phyloP scores from a whole-genome alignment of 2,329 filamentous ascomycete genomes.

The Monascus ruber region DNA sequence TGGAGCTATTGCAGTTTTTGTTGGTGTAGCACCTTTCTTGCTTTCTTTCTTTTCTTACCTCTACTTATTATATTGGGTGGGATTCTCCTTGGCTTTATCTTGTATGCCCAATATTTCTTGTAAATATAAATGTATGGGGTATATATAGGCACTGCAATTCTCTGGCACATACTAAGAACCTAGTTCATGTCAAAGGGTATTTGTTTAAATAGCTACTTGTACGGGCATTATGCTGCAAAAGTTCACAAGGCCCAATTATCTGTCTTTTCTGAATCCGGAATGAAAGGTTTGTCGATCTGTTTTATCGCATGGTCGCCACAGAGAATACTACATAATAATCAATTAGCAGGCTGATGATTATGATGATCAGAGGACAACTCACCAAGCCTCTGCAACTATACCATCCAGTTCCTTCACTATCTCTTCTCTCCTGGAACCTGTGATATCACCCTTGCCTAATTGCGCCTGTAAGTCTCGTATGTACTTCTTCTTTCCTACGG shows the following conservation, averaged over 20 bases:
- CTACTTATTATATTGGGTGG: too few relatives aligned
- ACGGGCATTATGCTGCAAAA: neutral
- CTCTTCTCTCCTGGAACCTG: slow-evolving; percentile 62
- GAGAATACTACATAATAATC: slow-evolving; percentile 54
- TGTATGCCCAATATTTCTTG: too few relatives aligned
- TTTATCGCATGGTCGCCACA: slow-evolving; percentile 94
- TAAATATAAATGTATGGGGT: too few relatives aligned
- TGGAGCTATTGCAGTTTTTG: slow-evolving; percentile 24
- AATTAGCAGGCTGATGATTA: slow-evolving; percentile 9
- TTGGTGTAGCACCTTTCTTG: slow-evolving; percentile 1
- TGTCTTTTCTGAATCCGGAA: slow-evolving; percentile 58
- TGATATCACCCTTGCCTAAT: slow-evolving; percentile 63
- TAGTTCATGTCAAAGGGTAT: neutral
- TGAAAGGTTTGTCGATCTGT: slow-evolving; percentile 85
- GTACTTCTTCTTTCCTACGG: slow-evolving; percentile 63
- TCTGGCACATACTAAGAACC: too few relatives aligned
- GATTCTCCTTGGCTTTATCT: too few relatives aligned
- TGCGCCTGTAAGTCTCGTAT: slow-evolving; percentile 79
- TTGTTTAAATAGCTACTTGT: neutral
- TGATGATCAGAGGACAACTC: slow-evolving; percentile 22
- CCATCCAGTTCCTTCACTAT: slow-evolving; percentile 82
- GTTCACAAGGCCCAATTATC: slow-evolving; percentile 66
- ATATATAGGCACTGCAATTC: too few relatives aligned
- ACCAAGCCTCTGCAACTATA: slow-evolving; percentile 86
- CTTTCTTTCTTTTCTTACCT: too few relatives aligned